Base-by-base conservation (phyloP, 805 yeast species). In the Candida chilensis region DNA sequence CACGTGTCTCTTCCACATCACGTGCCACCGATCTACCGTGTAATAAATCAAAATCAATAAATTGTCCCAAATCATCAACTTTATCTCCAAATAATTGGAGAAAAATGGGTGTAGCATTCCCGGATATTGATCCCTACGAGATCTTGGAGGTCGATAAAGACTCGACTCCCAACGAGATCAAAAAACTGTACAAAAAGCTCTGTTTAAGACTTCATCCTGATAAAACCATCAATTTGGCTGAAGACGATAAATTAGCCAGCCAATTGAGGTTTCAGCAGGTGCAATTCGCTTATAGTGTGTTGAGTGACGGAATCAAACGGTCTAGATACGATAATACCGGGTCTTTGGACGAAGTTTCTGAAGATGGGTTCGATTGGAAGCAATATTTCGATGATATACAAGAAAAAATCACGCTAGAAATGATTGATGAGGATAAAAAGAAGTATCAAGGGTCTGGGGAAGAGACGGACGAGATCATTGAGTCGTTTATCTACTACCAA, bases 121-220 rank as follows among this genome's bases (percentile, higher is more conserved):
- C 71, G 24, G 76, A 73, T 33, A 52, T 77, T 4, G 71, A 82
- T 40, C 87, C 86, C 0, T 82, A 82, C 43, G 68, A 56, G 27
- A 63, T 60, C 3, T 57, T 81, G 10, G 67, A 54, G 2, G 63
- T 78, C 1, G 32, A 32, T 0, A 40, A 36, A 4, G 42, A 48
- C 0, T 65, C 72, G 3, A 50, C 73, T 4, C 72, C 67, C 1
- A 54, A 68, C 0, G 78, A 66, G 9, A 68, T 85, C 38, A 83
- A 80, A 45, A 75, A 69, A 44, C 70, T 83, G 0, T 82, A 82
- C 44, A 68, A 82, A 39, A 73, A 71, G 35, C 45, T 68, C 20
- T 82, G 88, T 38, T 56, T 82, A 18, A 53, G 58, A 29, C 65
- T 70, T 36, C 94, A 82, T 46, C 94, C 94, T 1, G 94, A 82